phyloP scores from a whole-genome alignment of 352 stramenopile species.

The Thraustochytrium aureum region DNA sequence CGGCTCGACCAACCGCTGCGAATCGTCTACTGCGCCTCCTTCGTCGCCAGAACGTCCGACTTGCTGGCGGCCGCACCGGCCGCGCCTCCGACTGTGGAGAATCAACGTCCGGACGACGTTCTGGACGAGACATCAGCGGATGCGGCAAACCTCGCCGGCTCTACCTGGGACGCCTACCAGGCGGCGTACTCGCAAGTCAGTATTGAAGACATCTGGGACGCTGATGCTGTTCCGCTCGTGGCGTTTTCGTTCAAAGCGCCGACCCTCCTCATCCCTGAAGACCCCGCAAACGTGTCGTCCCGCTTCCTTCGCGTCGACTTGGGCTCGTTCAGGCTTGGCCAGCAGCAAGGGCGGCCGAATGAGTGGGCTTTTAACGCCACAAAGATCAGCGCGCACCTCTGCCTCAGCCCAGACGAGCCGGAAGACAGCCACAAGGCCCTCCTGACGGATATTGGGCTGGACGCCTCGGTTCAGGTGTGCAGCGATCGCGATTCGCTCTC shows the following conservation, averaged over 20 bases:
- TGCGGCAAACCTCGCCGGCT: too few relatives aligned
- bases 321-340: not conserved
- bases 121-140: not conserved
- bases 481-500: not conserved
- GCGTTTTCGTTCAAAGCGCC: constrained; percentile 10
- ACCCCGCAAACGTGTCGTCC: not conserved
- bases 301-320: constrained; percentile 11
- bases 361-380: constrained; percentile 14
- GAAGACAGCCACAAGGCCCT: not conserved
- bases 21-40: constrained; percentile 16
- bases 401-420: not conserved
- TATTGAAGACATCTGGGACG: constrained; percentile 41
- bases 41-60: constrained; percentile 16
- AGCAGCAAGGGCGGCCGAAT: not conserved
- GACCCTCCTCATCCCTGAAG: not conserved
- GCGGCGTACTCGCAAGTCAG: constrained; percentile 16
- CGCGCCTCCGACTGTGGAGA: too few relatives aligned
- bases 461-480: constrained; percentile 20
- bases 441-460: constrained; percentile 5
- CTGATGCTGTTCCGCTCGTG: not conserved
- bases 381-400: constrained; percentile 8
- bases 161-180: constrained; percentile 38
- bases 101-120: not conserved
- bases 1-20: constrained; percentile 32
- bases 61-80: too few relatives aligned